Base-by-base conservation (phyloP, 2,329 filamentous ascomycete species). In the Fusarium luffae region DNA sequence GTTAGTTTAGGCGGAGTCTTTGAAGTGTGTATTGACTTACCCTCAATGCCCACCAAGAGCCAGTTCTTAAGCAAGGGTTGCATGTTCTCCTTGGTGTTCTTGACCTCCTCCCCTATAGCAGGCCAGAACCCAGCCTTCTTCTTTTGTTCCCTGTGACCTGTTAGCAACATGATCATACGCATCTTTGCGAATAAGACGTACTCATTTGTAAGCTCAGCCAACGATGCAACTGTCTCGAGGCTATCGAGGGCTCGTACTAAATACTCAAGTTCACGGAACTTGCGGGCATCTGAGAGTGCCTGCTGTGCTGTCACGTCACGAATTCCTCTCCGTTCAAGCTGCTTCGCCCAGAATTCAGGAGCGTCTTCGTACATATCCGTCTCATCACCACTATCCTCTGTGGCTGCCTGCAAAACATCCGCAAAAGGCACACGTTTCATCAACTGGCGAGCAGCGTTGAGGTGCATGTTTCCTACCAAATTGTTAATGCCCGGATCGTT, bases 181-280 rank as follows among this genome's bases (percentile, higher is more conserved):
- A n/a, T 25, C 3, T 21, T 25, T 3, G 30, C 4, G 14, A n/a
- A 18, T 27, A n/a, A 4, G 34, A 81, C 86, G 44, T 83, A 89
- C 87, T 87, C 83, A 68, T 79, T 79, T 32, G 81, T 83, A 34
- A 88, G 75, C 43, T 86, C 82, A 58, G 85, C 85, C 50, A 87
- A 76, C 1, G 86, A 85, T 16, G 88, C 87, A 63, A 92, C 87
- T 3, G 86, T 89, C 78, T 94, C 91, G 70, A 94, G 83, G 23
- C 84, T 83, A 77, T 93, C 90, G 43, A 94, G 83, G 5, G 86
- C 87, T 52, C 85, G 84, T 46, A 91, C 86, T 28, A 94, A 82
- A 60, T 85, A 84, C 79, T 94, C 92, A 48, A 94, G 82, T 70
- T 93, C 90, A 67, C 86, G 87, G 78, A 89, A 90, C 48, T 86